Base-by-base conservation (phyloP, 1,284 basidiomycete species). In the Earliella scabrosa region DNA sequence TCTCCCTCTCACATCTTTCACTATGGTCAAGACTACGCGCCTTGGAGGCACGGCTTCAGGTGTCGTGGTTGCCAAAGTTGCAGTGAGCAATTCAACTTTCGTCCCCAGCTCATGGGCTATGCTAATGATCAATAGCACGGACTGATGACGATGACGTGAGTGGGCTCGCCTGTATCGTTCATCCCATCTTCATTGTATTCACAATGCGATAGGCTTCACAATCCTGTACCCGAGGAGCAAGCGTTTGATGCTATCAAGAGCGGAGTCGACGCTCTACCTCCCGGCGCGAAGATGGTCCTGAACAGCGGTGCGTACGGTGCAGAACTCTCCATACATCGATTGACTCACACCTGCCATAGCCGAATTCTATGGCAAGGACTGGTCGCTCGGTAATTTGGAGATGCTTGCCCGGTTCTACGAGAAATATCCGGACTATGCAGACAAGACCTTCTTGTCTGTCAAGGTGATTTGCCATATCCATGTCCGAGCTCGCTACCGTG, bases 231-330 rank as follows among this genome's bases (percentile, higher is more conserved):
- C 0, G 82, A 87, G 35, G 77, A 82, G 45, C 72, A 79, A 20
- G 77, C 78, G 6, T 86, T 88, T 52, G 77, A 76, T 24, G 73
- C 81, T 3, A 83, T 88, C 73, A 84, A 81, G 64, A 78, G 82
- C 13, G 79, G 80, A 4, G 73, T 88, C 45, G 77, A 82, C 21
- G 78, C 80, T 0, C 72, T 79, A 9, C 77, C 77, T 6, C 50
- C 67, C 0, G 74, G 73, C n/a, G 63, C 74, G 34, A 84, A 78
- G 59, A 72, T 75, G 69, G 54, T 79, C 32, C 50, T 80, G 54
- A 78, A 78, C 45, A 75, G 73, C 55, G 74, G 80, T 75, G 50
- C 9, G 75, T 32, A n/a, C 9, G 5, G 3, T 23, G 39, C 5
- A 18, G 14, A 18, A 2, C 10, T 8, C 4, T 5, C 2, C 16